phyloP scores from a whole-genome alignment of 1,139 yeast species.

The Blastobotrys buckinghamii region DNA sequence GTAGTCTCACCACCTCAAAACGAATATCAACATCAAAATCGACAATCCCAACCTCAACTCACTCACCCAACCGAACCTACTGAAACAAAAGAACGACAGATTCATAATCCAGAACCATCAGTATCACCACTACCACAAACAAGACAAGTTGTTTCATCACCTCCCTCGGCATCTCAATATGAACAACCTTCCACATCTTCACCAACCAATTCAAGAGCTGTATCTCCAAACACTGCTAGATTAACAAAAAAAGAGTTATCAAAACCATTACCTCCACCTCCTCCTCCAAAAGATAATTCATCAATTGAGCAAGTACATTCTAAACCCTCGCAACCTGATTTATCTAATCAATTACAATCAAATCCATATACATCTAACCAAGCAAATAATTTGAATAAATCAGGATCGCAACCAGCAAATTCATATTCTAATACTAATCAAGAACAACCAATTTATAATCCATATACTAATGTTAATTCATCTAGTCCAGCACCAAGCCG shows the following conservation, averaged over 20 bases:
- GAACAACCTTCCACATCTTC: not conserved
- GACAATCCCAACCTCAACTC: too few species aligned
- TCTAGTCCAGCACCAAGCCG: not conserved
- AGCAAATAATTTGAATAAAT: too few species aligned
- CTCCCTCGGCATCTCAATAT: not conserved
- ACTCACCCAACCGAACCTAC: too few species aligned
- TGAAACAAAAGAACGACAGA: too few species aligned
- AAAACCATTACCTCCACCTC: slow-evolving; percentile 12
- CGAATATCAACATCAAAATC: not conserved
- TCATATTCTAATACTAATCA: not conserved
- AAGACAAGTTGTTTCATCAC: too few species aligned
- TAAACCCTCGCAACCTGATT: not conserved
- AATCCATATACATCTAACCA: too few species aligned
- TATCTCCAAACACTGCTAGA: not conserved
- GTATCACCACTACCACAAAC: not conserved
- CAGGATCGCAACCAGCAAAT: not conserved
- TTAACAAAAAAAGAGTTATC: not conserved
- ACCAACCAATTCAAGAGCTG: not conserved
- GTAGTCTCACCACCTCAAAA: not conserved
- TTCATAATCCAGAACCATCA: not conserved
- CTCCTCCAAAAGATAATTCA: slow-evolving; percentile 3
- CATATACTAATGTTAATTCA: not conserved
- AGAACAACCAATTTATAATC: not conserved
- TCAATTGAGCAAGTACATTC: not conserved
- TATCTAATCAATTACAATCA: too few species aligned